Evolutionary conservation across 306 rosid genomes (phyloP), one percentile per base, ranked within the genome.

Genomic region (Mimosa bimucronata): DNA sequence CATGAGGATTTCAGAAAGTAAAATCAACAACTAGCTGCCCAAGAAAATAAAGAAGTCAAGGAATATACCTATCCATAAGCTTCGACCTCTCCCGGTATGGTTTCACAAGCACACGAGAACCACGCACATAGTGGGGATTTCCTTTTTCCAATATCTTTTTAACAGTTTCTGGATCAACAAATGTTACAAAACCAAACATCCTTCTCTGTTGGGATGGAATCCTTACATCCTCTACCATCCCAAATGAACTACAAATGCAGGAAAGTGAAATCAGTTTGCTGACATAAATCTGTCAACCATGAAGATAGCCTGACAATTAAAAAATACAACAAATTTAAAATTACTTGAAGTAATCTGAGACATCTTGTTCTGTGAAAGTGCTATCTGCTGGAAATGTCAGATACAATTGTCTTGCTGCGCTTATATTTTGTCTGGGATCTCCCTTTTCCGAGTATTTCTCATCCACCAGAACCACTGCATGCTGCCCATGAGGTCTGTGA

Each of bases 321-420:
- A 61, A 13, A 61, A 13, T 28, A 12, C 38, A 13, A 61, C 9
- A 61, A 61, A 28, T 12, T 5, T 61, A 0, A 61, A 28, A 14
- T 61, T 61, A 61, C 67, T 13, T 61, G 40, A 61, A 61, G 38
- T 61, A 61, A 3, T 61, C 38, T 2, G 67, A 61, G 38, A 29
- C 67, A 61, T 61, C 67, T 19, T 61, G 40, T 61, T 61, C 67
- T 28, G 67, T 61, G 67, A 61, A 61, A 28, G 40, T 28, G 38
- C 67, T 61, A 14, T 28, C 38, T 5, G 67, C n/a, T 3, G 21
- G n/a, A 61, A 61, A 61, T 28, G 67, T 61, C 31, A 61, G 4
- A 61, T 14, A 61, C 29, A 61, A 26, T 61, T 61, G 67, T 61
- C 67, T 28, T 15, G 10, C 14, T 6, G 40, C 67, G 8, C 67